Evolutionary conservation across 2,329 filamentous ascomycete genomes (phyloP), one percentile per base, ranked within the genome.

Genomic region (Hypoxylon sp.): DNA sequence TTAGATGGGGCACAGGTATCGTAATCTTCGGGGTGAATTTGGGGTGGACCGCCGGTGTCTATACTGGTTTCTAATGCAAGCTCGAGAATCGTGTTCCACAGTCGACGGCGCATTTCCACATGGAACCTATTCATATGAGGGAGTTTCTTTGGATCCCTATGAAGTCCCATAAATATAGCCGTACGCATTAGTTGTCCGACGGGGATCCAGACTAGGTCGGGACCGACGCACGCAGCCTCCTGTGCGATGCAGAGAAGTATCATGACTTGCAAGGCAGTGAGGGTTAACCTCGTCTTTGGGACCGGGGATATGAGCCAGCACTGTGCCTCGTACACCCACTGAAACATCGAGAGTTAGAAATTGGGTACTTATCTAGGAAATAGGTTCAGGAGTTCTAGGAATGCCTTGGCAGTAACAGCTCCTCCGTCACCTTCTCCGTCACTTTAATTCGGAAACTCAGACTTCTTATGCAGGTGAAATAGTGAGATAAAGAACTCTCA

Each of bases 61-160:
- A 87, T 77, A 19, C 84, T 82, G 1, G 82, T 79, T 71, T 87
- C 84, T 11, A 88, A 61, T n/a, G 84, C 83, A 2, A 89, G 75
- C 73, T 89, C 87, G 4, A 88, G 63, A 10, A 88, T 82, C 0
- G 86, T 87, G 5, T 84, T 83, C 88, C 87, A 90, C 0, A 90
- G 73, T 2, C 87, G 80, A 3, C 87, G 80, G 1, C 87, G 82
- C 75, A 89, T 83, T 75, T 90, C 88, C 0, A 83, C 80, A 19
- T 82, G 80, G 37, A 85, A 81, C 0, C 78, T 73, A 1, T 84
- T 81, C 80, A 86, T 84, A 19, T 81, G 80, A 5, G 81, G 80
- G 3, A 88, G 81, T 63, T 82, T 78, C 31, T 78, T 80, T 0
- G 88, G 87, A 61, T 90, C 88, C 1, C 86, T 83, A 73, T 90